Evolutionary conservation across 1,284 basidiomycete genomes (phyloP).

Genomic region (Fomitopsis betulina): DNA sequence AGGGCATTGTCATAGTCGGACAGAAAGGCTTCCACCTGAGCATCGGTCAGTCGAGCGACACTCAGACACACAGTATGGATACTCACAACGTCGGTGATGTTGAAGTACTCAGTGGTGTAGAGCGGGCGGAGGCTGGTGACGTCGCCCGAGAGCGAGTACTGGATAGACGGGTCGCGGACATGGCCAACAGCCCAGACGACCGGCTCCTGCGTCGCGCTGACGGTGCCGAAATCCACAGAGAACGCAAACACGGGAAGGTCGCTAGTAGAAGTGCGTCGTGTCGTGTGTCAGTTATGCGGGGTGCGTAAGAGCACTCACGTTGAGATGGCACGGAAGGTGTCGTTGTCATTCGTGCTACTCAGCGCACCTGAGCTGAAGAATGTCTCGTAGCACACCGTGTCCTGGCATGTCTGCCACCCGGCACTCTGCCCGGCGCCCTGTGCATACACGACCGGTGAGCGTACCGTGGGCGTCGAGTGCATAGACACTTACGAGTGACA

Average conservation of each 20-base stretch:
- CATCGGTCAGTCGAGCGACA: neutral
- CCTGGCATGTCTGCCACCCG: neutral
- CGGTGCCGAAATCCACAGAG: slow-evolving; percentile 19
- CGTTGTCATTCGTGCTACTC: neutral
- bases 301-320: neutral
- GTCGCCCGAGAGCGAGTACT: slow-evolving; percentile 12
- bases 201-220: slow-evolving; percentile 12
- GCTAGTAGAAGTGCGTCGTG: slow-evolving; percentile 7
- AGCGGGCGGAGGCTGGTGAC: slow-evolving; percentile 19
- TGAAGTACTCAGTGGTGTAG: slow-evolving; percentile 19
- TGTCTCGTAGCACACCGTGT: neutral
- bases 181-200: slow-evolving; percentile 21
- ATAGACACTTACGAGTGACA: slow-evolving; percentile 3
- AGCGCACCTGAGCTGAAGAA: neutral
- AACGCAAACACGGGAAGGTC: slow-evolving; percentile 15
- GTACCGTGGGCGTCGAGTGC: no score
- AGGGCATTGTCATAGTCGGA: slow-evolving; percentile 18
- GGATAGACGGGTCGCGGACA: slow-evolving; percentile 18
- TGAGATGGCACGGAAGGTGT: neutral
- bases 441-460: neutral
- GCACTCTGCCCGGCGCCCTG: neutral
- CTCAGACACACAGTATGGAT: neutral
- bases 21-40: slow-evolving; percentile 13
- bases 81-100: slow-evolving; percentile 15
- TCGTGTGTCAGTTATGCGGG: neutral